Evolutionary conservation across 225 moss, liverwort and hornwort species (phyloP), one percentile per base, ranked within the genome.

Genomic region (Neckera pumila): DNA sequence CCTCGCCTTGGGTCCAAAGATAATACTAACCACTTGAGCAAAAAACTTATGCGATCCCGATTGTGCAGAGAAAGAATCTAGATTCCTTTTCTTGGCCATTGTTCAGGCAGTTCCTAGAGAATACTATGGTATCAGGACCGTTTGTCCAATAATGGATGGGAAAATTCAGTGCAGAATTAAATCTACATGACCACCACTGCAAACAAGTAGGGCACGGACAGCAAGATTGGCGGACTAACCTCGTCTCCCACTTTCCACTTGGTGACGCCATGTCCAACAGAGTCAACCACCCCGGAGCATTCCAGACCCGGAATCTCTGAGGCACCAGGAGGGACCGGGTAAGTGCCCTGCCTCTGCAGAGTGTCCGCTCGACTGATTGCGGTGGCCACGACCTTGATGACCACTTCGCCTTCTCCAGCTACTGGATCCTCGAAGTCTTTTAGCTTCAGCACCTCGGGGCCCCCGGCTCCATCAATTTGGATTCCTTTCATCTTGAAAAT

Each of bases 201-300:
- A 40, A n/a, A 33, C 34, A 58, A 83, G 49, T 74, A 59, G 89
- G 79, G 25, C 47, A 83, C 38, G 59, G 30, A 18, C 25, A 84
- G 31, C 25, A 26, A 77, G 43, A 59, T 40, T 11, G 54, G 58
- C 54, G 53, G 17, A 85, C 83, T 40, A 30, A 95, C 96, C 96
- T 98, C 87, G 51, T 95, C 97, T 88, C 98, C 96, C 27, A 95
- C 93, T 88, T 96, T 95, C 98, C 98, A 98, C 36, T 94, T 95
- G 45, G 90, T 90, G 77, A 97, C 97, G 33, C 92, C 93, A 49
- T 89, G 90, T 20, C 95, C 97, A 43, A 98, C 88, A 45, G 92
- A 91, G 71, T 95, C 93, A 56, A 98, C 87, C 51, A 93, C 93
- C 23, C 97, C 96, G 20, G 96, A 97, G 74, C 95, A 97, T 89